phyloP scores from a whole-genome alignment of 176 grass and related monocot species.

The Typha latifolia region DNA sequence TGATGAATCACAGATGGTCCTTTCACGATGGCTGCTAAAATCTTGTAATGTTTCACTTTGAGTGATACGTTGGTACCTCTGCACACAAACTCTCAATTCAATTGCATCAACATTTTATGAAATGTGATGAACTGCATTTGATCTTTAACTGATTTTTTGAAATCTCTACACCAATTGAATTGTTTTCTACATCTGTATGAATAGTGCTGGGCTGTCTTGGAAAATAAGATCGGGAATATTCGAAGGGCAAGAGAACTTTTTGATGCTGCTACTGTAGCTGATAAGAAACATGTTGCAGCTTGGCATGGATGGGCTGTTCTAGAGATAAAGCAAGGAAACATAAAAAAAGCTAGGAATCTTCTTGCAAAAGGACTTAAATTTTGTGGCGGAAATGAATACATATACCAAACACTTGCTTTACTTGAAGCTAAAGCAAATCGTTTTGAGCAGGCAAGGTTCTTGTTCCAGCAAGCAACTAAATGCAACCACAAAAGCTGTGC shows the following conservation, averaged over 20 bases:
- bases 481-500: slow-evolving; percentile 95
- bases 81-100: no score
- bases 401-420: slow-evolving; percentile 97
- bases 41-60: no score
- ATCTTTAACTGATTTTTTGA: background rate
- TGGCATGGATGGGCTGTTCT: slow-evolving; percentile 98
- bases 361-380: slow-evolving; percentile 78
- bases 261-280: slow-evolving; percentile 90
- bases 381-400: slow-evolving; percentile 95
- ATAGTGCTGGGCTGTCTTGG: slow-evolving; percentile 97
- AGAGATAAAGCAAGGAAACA: slow-evolving; percentile 94
- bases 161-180: background rate
- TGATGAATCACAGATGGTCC: no score
- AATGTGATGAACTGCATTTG: background rate
- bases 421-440: slow-evolving; percentile 87
- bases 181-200: slow-evolving; percentile 23
- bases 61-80: no score
- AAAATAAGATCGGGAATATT: slow-evolving; percentile 77
- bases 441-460: slow-evolving; percentile 59
- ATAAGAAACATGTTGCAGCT: slow-evolving; percentile 76
- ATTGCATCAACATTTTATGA: no score
- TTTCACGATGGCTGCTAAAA: no score
- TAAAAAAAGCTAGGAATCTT: slow-evolving; percentile 85
- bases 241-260: slow-evolving; percentile 80
- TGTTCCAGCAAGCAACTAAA: slow-evolving; percentile 79